phyloP scores from a whole-genome alignment of 306 rosid species.

The Fagus sylvatica region DNA sequence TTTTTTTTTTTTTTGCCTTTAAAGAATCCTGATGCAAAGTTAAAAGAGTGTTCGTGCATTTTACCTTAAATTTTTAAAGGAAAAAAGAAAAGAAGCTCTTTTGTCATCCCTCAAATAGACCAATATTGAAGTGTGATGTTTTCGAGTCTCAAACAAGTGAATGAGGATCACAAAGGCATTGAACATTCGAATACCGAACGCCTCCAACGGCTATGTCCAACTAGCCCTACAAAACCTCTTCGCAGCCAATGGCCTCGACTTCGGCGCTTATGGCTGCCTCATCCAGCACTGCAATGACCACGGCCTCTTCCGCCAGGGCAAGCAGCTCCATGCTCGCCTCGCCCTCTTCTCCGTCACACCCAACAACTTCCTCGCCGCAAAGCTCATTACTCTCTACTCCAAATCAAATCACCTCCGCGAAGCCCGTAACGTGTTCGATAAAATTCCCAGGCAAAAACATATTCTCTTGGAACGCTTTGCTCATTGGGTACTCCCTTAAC shows the following conservation, averaged over 20 bases:
- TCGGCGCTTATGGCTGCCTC: slow-evolving; percentile 58
- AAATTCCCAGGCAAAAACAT: slow-evolving; percentile 47
- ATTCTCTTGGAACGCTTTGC: slow-evolving; percentile 82
- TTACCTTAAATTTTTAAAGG: too few species aligned
- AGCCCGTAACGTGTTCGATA: slow-evolving; percentile 71
- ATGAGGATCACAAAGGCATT: slow-evolving; percentile 45
- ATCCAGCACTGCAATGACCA: slow-evolving; percentile 60
- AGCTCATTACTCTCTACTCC: slow-evolving; percentile 58
- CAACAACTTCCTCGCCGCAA: slow-evolving; percentile 81
- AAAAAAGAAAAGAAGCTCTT: too few species aligned
- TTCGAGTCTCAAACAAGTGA: slow-evolving; percentile 14
- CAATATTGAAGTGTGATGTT: too few species aligned
- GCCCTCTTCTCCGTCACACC: slow-evolving; percentile 61
- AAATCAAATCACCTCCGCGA: slow-evolving; percentile 37
- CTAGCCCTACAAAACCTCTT: slow-evolving; percentile 27
- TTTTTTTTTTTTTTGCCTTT: too few species aligned
- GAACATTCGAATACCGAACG: slow-evolving; percentile 27
- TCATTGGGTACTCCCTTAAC: slow-evolving; percentile 60
- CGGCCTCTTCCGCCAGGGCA: slow-evolving; percentile 57
- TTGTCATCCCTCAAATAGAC: too few species aligned
- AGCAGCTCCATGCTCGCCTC: slow-evolving; percentile 84
- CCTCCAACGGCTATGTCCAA: slow-evolving; percentile 29
- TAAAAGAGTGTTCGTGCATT: too few species aligned
- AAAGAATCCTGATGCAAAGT: too few species aligned
- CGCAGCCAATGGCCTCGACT: slow-evolving; percentile 37